These are phyloP conservation scores for Tuber aestivum DNA, from an alignment of 495 filamentous ascomycete species.

Conservation along the genomic window DNA sequence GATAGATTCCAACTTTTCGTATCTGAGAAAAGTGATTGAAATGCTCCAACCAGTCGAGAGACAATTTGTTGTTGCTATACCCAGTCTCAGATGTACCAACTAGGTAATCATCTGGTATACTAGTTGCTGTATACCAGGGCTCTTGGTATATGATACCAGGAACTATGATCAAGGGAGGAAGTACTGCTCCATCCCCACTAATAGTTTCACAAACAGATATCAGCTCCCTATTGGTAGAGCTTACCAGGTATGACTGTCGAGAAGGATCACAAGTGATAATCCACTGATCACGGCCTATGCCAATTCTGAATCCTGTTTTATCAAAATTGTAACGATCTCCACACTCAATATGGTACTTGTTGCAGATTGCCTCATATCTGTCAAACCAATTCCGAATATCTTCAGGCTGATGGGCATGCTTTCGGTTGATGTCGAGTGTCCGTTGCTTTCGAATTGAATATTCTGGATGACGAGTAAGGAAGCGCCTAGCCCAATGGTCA, in stretches of 20 bases:
- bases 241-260: slow-evolving; percentile 12
- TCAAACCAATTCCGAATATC: slow-evolving; percentile 30
- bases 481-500: slow-evolving; percentile 22
- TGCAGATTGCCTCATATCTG: background rate
- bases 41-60: too few species aligned
- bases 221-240: slow-evolving; percentile 14
- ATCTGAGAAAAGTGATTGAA: too few species aligned
- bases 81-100: background rate
- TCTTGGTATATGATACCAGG: slow-evolving; percentile 9
- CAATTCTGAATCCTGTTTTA: slow-evolving; percentile 15
- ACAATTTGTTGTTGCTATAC: too few species aligned
- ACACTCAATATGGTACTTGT: too few species aligned
- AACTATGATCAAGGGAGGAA: slow-evolving; percentile 24
- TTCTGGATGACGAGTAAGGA: slow-evolving; percentile 30
- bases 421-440: background rate
- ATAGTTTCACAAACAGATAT: slow-evolving; percentile 24
- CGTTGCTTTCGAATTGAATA: slow-evolving; percentile 17
- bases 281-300: slow-evolving; percentile 18
- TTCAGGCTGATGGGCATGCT: slow-evolving; percentile 18
- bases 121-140: slow-evolving; percentile 9
- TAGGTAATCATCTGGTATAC: background rate
- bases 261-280: slow-evolving; percentile 26
- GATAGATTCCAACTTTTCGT: too few species aligned
- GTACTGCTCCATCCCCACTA: slow-evolving; percentile 18
- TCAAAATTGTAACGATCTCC: slow-evolving; percentile 38